Percentiles rank a stretch among this genome's conserved stretches.
Conservation (phyloP, 2,329 filamentous ascomycete species). For the Colletotrichum simmondsii region DNA sequence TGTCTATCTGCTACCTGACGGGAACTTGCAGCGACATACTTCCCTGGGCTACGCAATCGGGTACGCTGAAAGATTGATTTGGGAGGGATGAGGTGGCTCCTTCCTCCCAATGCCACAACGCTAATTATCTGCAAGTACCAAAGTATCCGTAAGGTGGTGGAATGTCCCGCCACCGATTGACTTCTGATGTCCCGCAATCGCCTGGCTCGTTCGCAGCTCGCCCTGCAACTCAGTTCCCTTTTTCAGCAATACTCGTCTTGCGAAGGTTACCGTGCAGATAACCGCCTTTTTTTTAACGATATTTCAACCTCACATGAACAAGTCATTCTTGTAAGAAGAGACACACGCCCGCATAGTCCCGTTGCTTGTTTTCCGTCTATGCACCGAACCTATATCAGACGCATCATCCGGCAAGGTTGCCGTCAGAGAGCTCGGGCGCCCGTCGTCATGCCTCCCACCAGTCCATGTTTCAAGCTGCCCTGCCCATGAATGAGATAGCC, state of each 20-base stretch:
- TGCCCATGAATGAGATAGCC: slow-evolving; percentile 19
- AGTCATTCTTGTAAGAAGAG: not conserved
- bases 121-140: not conserved
- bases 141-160: not conserved
- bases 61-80: not conserved
- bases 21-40: slow-evolving; percentile 26
- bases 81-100: not conserved
- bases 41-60: slow-evolving; percentile 17
- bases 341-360: not conserved
- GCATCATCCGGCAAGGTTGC: slow-evolving; percentile 22
- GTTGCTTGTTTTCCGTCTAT: not conserved
- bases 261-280: not conserved
- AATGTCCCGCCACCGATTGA: slow-evolving; percentile 24
- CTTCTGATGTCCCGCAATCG: slow-evolving; percentile 28
- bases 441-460: slow-evolving; percentile 29
- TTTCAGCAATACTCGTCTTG: not conserved
- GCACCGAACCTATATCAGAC: slow-evolving; percentile 18
- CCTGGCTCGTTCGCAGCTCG: slow-evolving; percentile 25
- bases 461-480: slow-evolving; percentile 32
- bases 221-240: not conserved
- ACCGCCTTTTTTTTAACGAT: not conserved
- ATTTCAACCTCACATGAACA: not conserved
- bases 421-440: slow-evolving; percentile 27
- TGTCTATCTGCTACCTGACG: slow-evolving; percentile 26
- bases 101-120: not conserved